Evolutionary conservation across 1,139 yeast genomes (phyloP), one percentile per base, ranked within the genome.

Genomic region (Lipomyces yarrowii): DNA sequence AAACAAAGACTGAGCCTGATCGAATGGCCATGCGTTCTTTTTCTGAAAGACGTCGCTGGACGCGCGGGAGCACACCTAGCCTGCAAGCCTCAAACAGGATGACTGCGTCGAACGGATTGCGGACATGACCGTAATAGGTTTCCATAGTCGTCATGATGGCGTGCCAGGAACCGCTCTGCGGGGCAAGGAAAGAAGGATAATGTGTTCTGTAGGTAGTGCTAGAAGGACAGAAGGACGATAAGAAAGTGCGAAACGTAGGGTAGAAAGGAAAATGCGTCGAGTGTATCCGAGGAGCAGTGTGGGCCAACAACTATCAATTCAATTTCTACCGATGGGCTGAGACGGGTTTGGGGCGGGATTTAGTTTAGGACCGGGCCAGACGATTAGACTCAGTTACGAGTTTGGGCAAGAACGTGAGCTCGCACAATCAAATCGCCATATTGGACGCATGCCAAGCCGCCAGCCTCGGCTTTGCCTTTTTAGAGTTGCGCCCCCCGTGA

Each of bases 51-150:
- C 92, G 76, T 63, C 90, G 82, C 65, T 81, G 84, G 2, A 87
- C 81, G 26, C 84, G 82, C 0, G 90, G 89, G n/a, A 88, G 78
- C 15, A 83, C 65, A 8, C 86, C 85, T 35, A 80, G 75, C 46
- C 89, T 79, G 26, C 89, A 83, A 1, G 90, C 92, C 77, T 88
- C 91, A 57, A 88, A 77, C 11, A 88, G 78, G 15, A 87, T 75
- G 23, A 88, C 79, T n/a, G 91, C 91, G 72, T 88, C 93, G 67
- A 79, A 77, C 1, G 87, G 82, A 0, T 87, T 80, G 42, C 82
- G 80, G 5, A 88, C 83, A 57, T 83, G 77, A 0, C 93, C 93
- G 66, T 78, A 80, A 73, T 88, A 88, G 0, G 90, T 86, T 71
- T 85, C 86, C 83, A 87, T 83, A n/a, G 71, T 57, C 59, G 61